Evolutionary conservation across 345 rosid genomes (phyloP), one percentile per base, ranked within the genome.

Genomic region (Brassica nigra): DNA sequence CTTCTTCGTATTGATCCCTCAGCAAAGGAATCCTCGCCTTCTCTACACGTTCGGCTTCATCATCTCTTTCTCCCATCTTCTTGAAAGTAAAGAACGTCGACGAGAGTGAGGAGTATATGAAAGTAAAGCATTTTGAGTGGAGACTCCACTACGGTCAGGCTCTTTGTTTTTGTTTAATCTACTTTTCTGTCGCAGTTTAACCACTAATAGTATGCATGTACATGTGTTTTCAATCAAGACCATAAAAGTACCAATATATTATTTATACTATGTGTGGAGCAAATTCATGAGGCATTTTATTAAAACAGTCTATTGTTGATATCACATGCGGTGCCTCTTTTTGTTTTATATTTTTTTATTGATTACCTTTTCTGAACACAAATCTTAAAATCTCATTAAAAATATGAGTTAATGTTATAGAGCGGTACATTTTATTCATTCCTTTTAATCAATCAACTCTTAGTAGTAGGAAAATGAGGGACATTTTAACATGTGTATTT

Each of bases 31-130:
- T 44, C 66, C 0, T 39, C 10, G 39, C 62, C 47, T 44, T 63
- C 71, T 34, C 78, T 55, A 36, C 27, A 28, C 2, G 5, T 36
- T 55, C 12, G 37, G 31, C 29, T 36, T 36, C 66, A 4, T 36
- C 5, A 18, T 10, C 42, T 75, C 54, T 75, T 14, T 34, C 36
- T 65, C 36, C 64, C 78, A 72, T 27, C 16, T 73, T 73, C 2
- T 20, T 9, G 20, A 33, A 14, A 31, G 42, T 63, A 7, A 31
- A 7, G 67, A 31, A n/a, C 11, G 23, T 15, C 42, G 42, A 31
- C 23, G n/a, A 27, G 14, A 39, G 11, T 58, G 30, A 58, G 20
- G 39, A 63, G 42, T 63, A n/a, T 16, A 62, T 62, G 67, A n/a
- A 11, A 3, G 14, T 63, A 63, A 63, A 6, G 39, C 23, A n/a